A percentile compares a stretch with the other conserved stretches of the same genome.
These are phyloP conservation scores for Raffaelea ambrosiae DNA, from an alignment of 2,329 filamentous ascomycete genomes.

Conservation along the genomic window DNA sequence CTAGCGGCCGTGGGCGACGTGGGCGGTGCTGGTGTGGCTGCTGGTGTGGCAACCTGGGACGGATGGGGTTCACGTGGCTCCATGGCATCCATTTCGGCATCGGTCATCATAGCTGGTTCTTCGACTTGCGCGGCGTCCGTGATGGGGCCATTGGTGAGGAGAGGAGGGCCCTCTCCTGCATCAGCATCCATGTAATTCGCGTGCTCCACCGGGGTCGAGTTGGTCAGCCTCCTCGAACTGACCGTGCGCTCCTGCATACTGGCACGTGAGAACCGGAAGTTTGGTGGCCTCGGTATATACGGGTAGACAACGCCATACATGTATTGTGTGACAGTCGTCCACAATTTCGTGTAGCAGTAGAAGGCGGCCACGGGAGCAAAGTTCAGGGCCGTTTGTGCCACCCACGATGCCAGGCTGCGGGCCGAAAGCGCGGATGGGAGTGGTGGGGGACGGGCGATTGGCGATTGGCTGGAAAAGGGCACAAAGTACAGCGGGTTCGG, in stretches of 20 bases:
- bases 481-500: slow-evolving; percentile 43
- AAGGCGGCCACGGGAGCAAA: slow-evolving; percentile 39
- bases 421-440: slow-evolving; percentile 28
- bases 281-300: slow-evolving; percentile 25
- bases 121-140: too few relatives aligned
- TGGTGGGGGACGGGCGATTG: slow-evolving; percentile 40
- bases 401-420: slow-evolving; percentile 33
- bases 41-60: background rate
- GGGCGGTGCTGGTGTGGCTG: background rate
- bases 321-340: slow-evolving; percentile 24
- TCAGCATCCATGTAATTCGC: too few relatives aligned
- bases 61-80: too few relatives aligned
- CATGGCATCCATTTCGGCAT: too few relatives aligned
- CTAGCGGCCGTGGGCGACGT: background rate
- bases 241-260: too few relatives aligned
- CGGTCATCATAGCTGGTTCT: too few relatives aligned
- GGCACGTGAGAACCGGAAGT: slow-evolving; percentile 3
- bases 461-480: slow-evolving; percentile 40
- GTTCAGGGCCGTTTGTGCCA: slow-evolving; percentile 30
- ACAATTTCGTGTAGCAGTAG: slow-evolving; percentile 31
- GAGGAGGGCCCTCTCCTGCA: too few relatives aligned
- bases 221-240: too few relatives aligned
- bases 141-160: too few relatives aligned
- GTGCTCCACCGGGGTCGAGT: too few relatives aligned
- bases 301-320: slow-evolving; percentile 31